Percentiles rank a stretch among this genome's conserved stretches.
phyloP scores from a whole-genome alignment of 345 rosid species.

The Sonneratia caseolaris region DNA sequence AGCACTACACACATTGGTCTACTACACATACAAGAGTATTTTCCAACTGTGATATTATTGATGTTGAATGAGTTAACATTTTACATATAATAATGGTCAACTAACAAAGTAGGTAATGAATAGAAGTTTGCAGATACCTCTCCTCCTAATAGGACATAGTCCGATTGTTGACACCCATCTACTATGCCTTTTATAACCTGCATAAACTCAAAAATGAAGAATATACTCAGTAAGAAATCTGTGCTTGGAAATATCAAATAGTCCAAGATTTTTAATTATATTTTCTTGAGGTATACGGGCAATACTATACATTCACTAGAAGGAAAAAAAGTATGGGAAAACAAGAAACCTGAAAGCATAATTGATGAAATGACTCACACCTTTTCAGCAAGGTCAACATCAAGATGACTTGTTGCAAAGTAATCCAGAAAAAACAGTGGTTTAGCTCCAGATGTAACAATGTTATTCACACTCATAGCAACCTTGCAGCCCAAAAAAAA shows the following conservation, averaged over 20 bases:
- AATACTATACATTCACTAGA: no score
- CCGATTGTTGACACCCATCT: slow-evolving; percentile 79
- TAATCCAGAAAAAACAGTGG: slow-evolving; percentile 93
- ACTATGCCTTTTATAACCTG: slow-evolving; percentile 92
- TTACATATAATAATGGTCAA: not conserved
- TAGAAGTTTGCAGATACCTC: slow-evolving; percentile 41
- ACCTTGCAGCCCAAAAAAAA: slow-evolving; percentile 29
- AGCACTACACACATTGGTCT: no score
- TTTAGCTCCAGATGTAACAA: slow-evolving; percentile 90
- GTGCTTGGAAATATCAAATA: no score
- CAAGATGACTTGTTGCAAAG: slow-evolving; percentile 84
- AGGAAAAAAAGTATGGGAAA: no score
- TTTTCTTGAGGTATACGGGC: not conserved
- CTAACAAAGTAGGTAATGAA: not conserved
- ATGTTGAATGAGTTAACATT: no score
- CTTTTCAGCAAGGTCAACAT: slow-evolving; percentile 96
- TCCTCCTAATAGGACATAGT: slow-evolving; percentile 82
- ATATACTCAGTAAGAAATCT: no score
- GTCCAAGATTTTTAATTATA: not conserved
- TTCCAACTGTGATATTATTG: no score
- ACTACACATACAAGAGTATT: no score
- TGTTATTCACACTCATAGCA: slow-evolving; percentile 97
- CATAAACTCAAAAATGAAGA: slow-evolving; percentile 2
- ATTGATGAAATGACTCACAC: slow-evolving; percentile 13
- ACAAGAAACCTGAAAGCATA: no score